Evolutionary conservation across 1,284 basidiomycete genomes (phyloP).

Genomic region (Cutaneotrichosporon mucoides): DNA sequence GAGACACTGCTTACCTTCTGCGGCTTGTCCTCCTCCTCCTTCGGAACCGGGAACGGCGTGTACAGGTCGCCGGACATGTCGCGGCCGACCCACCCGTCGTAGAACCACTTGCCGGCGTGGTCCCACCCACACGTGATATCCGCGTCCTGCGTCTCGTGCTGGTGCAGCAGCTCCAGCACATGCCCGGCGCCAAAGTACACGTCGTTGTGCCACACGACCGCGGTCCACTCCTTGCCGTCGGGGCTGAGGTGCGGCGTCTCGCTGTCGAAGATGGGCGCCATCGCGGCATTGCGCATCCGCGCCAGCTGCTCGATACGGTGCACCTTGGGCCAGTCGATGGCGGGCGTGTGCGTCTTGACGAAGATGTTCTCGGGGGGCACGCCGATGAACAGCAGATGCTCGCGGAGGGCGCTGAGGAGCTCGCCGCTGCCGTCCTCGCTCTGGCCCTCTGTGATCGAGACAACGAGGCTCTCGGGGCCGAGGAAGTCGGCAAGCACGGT

Average conservation of each 20-base stretch:
- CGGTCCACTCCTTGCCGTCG: constrained; percentile 42
- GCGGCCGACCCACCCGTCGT: constrained; percentile 52
- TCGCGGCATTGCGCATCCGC: constrained; percentile 48
- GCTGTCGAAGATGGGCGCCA: constrained; percentile 45
- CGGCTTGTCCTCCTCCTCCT: constrained; percentile 41
- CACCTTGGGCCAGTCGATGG: constrained; percentile 37
- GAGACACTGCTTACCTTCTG: constrained; percentile 36
- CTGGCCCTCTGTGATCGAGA: constrained; percentile 41
- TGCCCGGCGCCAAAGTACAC: constrained; percentile 49
- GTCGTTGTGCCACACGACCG: constrained; percentile 51
- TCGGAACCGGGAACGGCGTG: constrained; percentile 43
- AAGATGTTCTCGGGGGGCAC: constrained; percentile 44
- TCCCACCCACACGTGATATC: constrained; percentile 52
- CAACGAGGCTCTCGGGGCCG: constrained; percentile 39
- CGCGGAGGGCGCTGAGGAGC: constrained; percentile 36
- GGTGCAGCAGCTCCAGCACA: constrained; percentile 49
- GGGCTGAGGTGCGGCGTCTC: constrained; percentile 31
- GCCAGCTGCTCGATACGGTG: constrained; percentile 49
- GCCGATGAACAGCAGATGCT: constrained; percentile 41
- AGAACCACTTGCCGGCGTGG: constrained; percentile 49
- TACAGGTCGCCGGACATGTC: constrained; percentile 48
- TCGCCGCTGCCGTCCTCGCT: constrained; percentile 33
- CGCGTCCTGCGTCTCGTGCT: constrained; percentile 48
- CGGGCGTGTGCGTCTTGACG: constrained; percentile 34
- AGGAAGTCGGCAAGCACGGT: constrained; percentile 44